Conservation (phyloP, 768 basidiomycete species). For the Basidioascus undulatus region DNA sequence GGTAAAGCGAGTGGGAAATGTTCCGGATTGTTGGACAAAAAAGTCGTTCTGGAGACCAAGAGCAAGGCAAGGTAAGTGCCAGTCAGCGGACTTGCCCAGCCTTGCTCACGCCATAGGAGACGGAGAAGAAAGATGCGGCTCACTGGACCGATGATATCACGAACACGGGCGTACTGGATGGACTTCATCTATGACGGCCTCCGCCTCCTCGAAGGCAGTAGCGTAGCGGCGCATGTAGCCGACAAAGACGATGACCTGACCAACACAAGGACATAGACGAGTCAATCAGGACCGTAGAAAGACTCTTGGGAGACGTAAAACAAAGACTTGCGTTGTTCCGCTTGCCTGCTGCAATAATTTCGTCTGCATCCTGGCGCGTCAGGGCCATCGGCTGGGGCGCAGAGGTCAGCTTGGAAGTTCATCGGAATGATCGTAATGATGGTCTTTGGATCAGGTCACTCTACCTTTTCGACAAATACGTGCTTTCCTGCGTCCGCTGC, state of each 20-base stretch:
- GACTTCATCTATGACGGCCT: slow-evolving; percentile 11
- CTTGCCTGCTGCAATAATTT: slow-evolving; percentile 11
- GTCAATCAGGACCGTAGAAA: neutral
- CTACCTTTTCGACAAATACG: slow-evolving; percentile 17
- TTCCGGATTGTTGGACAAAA: slow-evolving; percentile 13
- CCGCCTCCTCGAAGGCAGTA: slow-evolving; percentile 10
- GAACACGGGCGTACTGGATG: slow-evolving; percentile 12
- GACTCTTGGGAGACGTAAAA: too few relatives aligned
- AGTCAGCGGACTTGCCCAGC: neutral
- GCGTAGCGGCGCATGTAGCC: slow-evolving; percentile 18
- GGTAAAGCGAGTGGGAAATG: slow-evolving; percentile 8
- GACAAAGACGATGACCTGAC: slow-evolving; percentile 9
- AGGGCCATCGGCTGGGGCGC: slow-evolving; percentile 15
- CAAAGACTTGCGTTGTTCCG: slow-evolving; percentile 4
- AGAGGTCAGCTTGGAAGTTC: too few relatives aligned
- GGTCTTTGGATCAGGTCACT: too few relatives aligned
- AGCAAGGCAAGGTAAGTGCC: neutral
- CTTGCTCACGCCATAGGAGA: neutral
- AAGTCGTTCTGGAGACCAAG: slow-evolving; percentile 6
- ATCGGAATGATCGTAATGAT: too few relatives aligned
- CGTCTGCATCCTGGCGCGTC: slow-evolving; percentile 11
- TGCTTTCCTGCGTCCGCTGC: slow-evolving; percentile 10
- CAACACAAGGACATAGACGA: neutral
- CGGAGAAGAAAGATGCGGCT: neutral
- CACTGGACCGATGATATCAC: slow-evolving; percentile 16